Conservation (phyloP, 192 early-diverging fungal species). For the Chytriomyces hyalinus region DNA sequence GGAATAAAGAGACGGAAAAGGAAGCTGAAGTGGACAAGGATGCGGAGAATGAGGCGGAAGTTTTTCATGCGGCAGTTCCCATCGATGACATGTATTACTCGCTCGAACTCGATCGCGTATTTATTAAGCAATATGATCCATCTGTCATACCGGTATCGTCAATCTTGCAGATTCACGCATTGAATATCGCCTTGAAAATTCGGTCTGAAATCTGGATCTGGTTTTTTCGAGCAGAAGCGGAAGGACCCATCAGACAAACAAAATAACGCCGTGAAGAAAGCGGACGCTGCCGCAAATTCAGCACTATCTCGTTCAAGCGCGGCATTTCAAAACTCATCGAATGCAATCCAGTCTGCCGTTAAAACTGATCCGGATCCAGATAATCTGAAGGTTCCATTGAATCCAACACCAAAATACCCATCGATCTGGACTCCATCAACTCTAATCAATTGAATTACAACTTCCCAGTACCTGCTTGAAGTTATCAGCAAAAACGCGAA, state of each 20-base stretch:
- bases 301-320: neutral
- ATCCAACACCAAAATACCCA: neutral
- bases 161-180: too few species aligned
- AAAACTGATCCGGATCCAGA: constrained; percentile 27
- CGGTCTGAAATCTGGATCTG: too few species aligned
- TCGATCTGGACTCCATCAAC: neutral
- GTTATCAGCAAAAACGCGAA: constrained; percentile 75
- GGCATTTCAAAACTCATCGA: neutral
- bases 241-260: too few species aligned
- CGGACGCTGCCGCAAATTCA: too few species aligned
- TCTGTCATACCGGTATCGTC: neutral
- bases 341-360: neutral
- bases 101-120: constrained; percentile 67
- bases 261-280: too few species aligned
- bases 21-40: too few species aligned
- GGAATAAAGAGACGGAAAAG: too few species aligned
- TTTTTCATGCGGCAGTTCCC: neutral
- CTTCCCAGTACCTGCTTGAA: constrained; percentile 73
- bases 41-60: too few species aligned
- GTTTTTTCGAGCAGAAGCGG: too few species aligned
- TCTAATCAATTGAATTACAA: too few species aligned
- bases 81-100: constrained; percentile 71
- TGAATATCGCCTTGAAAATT: too few species aligned
- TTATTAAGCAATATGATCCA: constrained; percentile 57
- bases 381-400: constrained; percentile 2